These are phyloP conservation scores for Alnus rubra DNA, from an alignment of 306 rosid species.

Conservation along the genomic window DNA sequence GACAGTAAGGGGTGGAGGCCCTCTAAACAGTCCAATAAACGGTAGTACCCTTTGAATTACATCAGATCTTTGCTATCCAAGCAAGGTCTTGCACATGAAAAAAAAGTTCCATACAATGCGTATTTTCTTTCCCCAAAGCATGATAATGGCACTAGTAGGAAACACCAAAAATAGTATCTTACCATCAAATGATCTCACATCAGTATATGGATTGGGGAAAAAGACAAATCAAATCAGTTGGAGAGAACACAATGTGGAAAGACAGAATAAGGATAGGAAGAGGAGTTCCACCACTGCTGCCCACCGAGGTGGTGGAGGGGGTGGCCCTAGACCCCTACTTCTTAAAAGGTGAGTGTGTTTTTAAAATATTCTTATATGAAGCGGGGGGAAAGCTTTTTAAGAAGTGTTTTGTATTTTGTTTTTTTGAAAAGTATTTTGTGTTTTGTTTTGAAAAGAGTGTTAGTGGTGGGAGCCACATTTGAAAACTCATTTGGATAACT, in stretches of 20 bases:
- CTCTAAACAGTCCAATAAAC: background rate
- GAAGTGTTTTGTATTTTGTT: no score
- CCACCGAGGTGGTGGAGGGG: no score
- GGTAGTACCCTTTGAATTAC: background rate
- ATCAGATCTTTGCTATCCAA: background rate
- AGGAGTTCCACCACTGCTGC: background rate
- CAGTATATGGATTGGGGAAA: background rate
- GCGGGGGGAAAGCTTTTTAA: no score
- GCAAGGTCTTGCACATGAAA: background rate
- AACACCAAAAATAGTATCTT: background rate
- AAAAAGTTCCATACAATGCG: background rate
- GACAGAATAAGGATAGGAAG: background rate
- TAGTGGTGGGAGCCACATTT: no score
- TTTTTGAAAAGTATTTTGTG: no score
- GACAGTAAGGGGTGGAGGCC: background rate
- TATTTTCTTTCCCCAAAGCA: background rate
- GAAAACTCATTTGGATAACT: no score
- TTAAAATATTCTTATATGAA: no score
- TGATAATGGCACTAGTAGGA: background rate
- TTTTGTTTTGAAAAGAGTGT: no score
- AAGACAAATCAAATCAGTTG: background rate
- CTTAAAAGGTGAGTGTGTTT: no score
- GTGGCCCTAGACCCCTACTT: no score
- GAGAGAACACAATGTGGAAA: background rate
- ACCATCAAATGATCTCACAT: background rate